These are phyloP conservation scores for Boletus reticuloceps DNA, from an alignment of 768 basidiomycete species.

Conservation along the genomic window DNA sequence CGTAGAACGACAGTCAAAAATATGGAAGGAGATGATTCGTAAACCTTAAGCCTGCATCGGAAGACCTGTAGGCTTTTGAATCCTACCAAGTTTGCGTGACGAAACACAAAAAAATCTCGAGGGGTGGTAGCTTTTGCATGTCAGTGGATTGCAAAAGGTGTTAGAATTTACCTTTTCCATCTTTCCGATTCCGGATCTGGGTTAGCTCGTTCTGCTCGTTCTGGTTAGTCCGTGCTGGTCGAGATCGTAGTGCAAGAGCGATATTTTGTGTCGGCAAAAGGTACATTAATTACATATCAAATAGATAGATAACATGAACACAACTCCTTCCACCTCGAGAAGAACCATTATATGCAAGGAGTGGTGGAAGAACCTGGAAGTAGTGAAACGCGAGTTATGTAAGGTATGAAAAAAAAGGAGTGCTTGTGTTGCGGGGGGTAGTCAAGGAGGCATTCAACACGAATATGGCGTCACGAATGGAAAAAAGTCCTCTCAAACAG, in stretches of 20 bases:
- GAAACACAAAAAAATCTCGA: too few relatives aligned
- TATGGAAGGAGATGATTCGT: too few relatives aligned
- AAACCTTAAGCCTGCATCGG: too few relatives aligned
- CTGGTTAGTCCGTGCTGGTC: too few relatives aligned
- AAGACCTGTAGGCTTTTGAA: too few relatives aligned
- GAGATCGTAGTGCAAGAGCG: too few relatives aligned
- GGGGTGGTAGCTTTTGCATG: neutral
- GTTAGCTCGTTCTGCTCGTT: too few relatives aligned
- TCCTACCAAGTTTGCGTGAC: too few relatives aligned
- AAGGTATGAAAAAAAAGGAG: neutral
- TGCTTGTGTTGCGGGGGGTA: neutral
- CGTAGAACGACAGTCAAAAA: too few relatives aligned
- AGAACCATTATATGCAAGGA: neutral
- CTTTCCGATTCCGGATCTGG: too few relatives aligned
- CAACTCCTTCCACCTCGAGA: neutral
- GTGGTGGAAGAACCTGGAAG: neutral
- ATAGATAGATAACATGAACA: neutral
- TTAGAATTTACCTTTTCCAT: too few relatives aligned
- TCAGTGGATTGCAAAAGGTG: neutral
- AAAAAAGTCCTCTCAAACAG: neutral
- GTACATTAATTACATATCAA: slow-evolving; percentile 4
- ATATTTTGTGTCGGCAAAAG: too few relatives aligned
- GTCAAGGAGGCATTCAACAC: neutral
- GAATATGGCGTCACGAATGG: neutral
- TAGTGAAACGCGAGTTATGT: neutral